These are phyloP conservation scores for Aspergillus sclerotiicarbonarius DNA, from an alignment of 495 filamentous ascomycete genomes.

Conservation along the genomic window DNA sequence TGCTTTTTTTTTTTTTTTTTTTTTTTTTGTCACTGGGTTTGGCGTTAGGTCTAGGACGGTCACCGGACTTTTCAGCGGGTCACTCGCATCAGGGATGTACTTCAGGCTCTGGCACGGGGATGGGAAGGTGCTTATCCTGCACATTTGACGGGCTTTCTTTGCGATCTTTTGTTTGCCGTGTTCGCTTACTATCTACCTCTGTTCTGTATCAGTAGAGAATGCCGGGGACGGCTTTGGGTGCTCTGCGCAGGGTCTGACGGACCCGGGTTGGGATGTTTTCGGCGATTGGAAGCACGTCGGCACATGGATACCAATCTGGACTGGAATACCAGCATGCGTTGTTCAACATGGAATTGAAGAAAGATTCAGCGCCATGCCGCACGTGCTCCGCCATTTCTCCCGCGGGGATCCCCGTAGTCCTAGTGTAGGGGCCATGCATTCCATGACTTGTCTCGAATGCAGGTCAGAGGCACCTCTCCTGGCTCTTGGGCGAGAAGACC, in stretches of 20 bases:
- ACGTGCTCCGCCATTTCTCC: too few relatives aligned
- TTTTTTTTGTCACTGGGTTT: slow-evolving; percentile 15
- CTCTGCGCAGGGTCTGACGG: background rate
- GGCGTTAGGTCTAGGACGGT: slow-evolving; percentile 2
- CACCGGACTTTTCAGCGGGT: slow-evolving; percentile 13
- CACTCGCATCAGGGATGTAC: background rate
- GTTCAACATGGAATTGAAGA: background rate
- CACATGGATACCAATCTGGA: background rate
- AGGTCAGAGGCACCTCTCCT: too few relatives aligned
- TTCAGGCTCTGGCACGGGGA: background rate
- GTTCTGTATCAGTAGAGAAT: background rate
- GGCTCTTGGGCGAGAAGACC: too few relatives aligned
- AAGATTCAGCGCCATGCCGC: background rate
- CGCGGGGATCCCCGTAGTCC: too few relatives aligned
- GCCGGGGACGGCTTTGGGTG: background rate
- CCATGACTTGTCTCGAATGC: too few relatives aligned
- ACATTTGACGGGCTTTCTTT: background rate
- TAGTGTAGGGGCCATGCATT: too few relatives aligned
- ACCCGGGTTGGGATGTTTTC: background rate
- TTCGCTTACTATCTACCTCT: background rate
- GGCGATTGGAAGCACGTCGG: background rate
- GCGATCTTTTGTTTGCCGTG: background rate
- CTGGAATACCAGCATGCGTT: background rate
- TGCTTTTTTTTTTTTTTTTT: slow-evolving; percentile 9
- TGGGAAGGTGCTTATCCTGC: background rate